Evolutionary conservation across 441 rosid species (phyloP).

Genomic region (Populus hybrid): DNA sequence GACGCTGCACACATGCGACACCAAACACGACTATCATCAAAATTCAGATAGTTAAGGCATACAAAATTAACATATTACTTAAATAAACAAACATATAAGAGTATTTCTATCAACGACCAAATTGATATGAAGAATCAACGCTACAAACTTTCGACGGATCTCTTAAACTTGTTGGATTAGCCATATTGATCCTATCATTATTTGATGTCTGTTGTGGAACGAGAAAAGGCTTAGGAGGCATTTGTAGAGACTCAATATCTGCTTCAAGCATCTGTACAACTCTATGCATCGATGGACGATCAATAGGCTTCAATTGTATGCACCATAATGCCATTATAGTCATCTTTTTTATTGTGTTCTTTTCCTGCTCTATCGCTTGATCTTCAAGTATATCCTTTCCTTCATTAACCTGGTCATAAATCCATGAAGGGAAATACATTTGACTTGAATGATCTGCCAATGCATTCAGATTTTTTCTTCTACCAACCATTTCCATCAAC

Average conservation of each 20-base stretch:
- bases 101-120: background rate
- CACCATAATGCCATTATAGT: too few species aligned
- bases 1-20: too few species aligned
- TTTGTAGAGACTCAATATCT: background rate
- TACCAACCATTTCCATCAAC: slow-evolving; percentile 3
- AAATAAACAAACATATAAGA: background rate
- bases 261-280: slow-evolving; percentile 3
- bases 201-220: background rate
- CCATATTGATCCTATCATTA: background rate
- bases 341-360: too few species aligned
- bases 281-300: too few species aligned
- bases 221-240: background rate
- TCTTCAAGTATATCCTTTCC: background rate
- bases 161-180: background rate
- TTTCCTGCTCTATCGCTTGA: background rate
- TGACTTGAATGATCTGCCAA: background rate
- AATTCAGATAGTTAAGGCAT: too few species aligned
- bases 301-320: too few species aligned
- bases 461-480: background rate
- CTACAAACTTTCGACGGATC: background rate
- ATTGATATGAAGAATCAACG: background rate
- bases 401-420: background rate
- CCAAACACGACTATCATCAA: too few species aligned
- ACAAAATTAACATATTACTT: background rate
- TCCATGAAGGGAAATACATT: background rate